Evolutionary conservation across 1,284 basidiomycete species (phyloP).

Genomic region (Tilletia setariae): DNA sequence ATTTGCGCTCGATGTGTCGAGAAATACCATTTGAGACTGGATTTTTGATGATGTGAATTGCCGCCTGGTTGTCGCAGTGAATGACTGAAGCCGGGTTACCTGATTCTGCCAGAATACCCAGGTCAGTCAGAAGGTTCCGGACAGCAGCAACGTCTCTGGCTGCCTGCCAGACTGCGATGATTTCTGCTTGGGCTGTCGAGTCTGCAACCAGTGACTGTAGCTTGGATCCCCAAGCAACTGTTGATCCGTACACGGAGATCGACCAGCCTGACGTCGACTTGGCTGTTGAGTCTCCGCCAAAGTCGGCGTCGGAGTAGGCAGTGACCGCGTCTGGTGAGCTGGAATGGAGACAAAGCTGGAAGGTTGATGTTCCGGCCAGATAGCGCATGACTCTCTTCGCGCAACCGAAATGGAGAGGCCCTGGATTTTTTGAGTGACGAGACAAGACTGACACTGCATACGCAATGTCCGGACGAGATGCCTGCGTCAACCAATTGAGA

Average conservation of each 20-base stretch:
- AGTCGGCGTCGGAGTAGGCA: too few species aligned
- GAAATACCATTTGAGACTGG: background rate
- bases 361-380: background rate
- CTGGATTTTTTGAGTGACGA: background rate
- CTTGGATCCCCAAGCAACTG: constrained; percentile 4
- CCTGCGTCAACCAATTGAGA: constrained; percentile 1
- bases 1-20: constrained; percentile 3
- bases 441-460: background rate
- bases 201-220: constrained; percentile 5
- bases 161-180: constrained; percentile 1
- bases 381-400: constrained; percentile 1
- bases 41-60: background rate
- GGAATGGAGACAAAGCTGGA: background rate
- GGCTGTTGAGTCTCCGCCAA: constrained; percentile 1
- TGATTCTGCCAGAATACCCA: background rate
- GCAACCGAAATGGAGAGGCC: background rate
- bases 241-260: background rate
- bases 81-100: background rate
- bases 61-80: constrained; percentile 2
- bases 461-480: background rate
- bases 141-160: background rate
- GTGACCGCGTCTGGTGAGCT: background rate
- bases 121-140: background rate
- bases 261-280: background rate
- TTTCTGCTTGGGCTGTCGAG: constrained; percentile 5